Evolutionary conservation across 2,329 filamentous ascomycete species (phyloP), one percentile per base, ranked within the genome.

Genomic region (Helicocarpus griseus): DNA sequence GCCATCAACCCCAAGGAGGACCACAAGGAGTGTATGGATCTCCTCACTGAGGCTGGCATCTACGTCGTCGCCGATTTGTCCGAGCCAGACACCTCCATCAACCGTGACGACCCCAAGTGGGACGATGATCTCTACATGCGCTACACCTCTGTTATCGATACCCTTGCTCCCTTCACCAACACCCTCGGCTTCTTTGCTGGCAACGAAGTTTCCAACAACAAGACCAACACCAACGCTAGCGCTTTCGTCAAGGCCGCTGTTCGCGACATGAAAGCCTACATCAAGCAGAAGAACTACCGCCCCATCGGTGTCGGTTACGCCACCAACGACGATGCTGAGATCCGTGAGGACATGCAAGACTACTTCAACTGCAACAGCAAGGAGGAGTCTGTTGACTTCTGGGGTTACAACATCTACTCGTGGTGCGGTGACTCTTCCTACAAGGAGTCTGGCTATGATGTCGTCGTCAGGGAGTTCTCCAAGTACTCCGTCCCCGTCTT

Each of bases 391-490:
- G 95, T 97, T 59, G 93, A 98, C 73, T 97, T 94, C 78, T 98
- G 90, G 87, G 93, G 93, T 54, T 97, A 97, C 85, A 98, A 98
- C 79, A 95, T 97, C 74, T 98, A 98, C 80, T 95, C 90, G 49
- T 98, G 93, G 93, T 98, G 93, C 69, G 93, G 91, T 60, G 70
- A 90, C 61, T 95, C 87, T 65, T 81, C 76, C 63, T 93, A 86
- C 74, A 65, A 76, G 33, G 66, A 77, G 54, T 96, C 93, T 3
- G 88, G 89, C 50, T 98, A 90, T 73, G 77, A 85, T 58, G 78
- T 82, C 52, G 86, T 91, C 68, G 89, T 89, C 60, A 71, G 87
- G 58, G 91, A 96, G 73, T 98, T 96, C 76, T 69, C 77, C 54
- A 81, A 85, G 67, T 98, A 93, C 78, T 88, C 87, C 8, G 88